Evolutionary conservation across 805 yeast genomes (phyloP).

Genomic region (Jamesozyma spencerorum): DNA sequence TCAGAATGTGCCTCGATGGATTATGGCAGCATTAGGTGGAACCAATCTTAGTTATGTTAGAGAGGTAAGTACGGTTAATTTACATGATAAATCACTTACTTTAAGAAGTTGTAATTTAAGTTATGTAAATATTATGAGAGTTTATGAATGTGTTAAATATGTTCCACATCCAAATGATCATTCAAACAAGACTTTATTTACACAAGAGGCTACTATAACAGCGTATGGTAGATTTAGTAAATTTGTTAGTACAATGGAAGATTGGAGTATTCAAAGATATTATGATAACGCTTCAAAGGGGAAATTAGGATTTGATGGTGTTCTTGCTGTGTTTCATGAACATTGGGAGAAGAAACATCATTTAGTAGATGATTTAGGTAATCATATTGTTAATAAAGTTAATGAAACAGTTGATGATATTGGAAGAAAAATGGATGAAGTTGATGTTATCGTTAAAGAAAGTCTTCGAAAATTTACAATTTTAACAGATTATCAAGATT

Average conservation of each 20-base stretch:
- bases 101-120: conserved; percentile 85
- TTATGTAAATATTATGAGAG: conserved; percentile 63
- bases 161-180: conserved; percentile 55
- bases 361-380: conserved; percentile 24
- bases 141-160: conserved; percentile 81
- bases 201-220: conserved; percentile 79
- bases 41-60: conserved; percentile 71
- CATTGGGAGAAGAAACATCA: conserved; percentile 25
- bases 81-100: conserved; percentile 50
- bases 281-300: conserved; percentile 82
- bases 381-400: conserved; percentile 21
- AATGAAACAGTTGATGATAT: conserved; percentile 28
- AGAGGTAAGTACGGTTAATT: conserved; percentile 80
- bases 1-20: conserved; percentile 81
- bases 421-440: conserved; percentile 8
- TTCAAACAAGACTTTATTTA: conserved; percentile 46
- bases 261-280: conserved; percentile 85
- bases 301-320: conserved; percentile 74
- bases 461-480: conserved; percentile 18
- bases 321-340: conserved; percentile 41
- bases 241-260: conserved; percentile 76
- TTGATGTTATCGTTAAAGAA: conserved; percentile 20
- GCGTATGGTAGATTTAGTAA: conserved; percentile 67
- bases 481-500: conserved; percentile 11
- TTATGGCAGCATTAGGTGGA: conserved; percentile 68